Conservation (phyloP, 2,329 filamentous ascomycete species). For the Ampelomyces quisqualis region DNA sequence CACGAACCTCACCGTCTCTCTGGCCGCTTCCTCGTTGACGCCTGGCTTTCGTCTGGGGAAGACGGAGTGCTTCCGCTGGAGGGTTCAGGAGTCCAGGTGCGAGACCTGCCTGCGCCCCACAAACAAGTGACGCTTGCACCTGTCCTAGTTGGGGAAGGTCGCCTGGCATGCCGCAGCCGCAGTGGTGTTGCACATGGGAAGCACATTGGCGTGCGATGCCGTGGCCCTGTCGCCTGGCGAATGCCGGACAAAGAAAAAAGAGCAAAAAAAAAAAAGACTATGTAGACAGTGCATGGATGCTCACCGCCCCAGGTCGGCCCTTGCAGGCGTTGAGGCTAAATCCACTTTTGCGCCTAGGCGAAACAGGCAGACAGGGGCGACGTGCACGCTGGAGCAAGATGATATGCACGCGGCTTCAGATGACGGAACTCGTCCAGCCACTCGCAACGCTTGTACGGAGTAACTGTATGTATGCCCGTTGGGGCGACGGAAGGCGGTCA, state of each 20-base stretch:
- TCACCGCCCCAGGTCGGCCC: conserved; percentile 35
- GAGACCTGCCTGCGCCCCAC: conserved; percentile 33
- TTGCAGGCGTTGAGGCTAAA: conserved; percentile 36
- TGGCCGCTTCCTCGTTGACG: conserved; percentile 24
- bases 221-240: conserved; percentile 19
- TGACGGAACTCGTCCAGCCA: conserved; percentile 24
- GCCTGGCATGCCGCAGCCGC: conserved; percentile 2
- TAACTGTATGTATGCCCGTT: conserved; percentile 24
- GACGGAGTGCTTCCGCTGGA: conserved; percentile 33
- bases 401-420: conserved; percentile 40
- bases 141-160: no score
- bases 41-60: conserved; percentile 29
- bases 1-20: conserved; percentile 23
- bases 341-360: conserved; percentile 23
- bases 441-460: conserved; percentile 17
- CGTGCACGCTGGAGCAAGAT: conserved; percentile 27
- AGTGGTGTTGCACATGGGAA: no score
- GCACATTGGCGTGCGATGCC: conserved; percentile 15
- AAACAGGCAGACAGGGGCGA: conserved; percentile 35
- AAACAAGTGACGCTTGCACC: conserved; percentile 39
- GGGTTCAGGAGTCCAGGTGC: conserved; percentile 20
- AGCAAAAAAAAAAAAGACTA: conserved; percentile 25
- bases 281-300: no score
- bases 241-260: conserved; percentile 21
- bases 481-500: conserved; percentile 31